Percentiles rank a stretch among this genome's conserved stretches.
Conservation (phyloP, 1,284 basidiomycete genomes). For the Megacollybia platyphylla region DNA sequence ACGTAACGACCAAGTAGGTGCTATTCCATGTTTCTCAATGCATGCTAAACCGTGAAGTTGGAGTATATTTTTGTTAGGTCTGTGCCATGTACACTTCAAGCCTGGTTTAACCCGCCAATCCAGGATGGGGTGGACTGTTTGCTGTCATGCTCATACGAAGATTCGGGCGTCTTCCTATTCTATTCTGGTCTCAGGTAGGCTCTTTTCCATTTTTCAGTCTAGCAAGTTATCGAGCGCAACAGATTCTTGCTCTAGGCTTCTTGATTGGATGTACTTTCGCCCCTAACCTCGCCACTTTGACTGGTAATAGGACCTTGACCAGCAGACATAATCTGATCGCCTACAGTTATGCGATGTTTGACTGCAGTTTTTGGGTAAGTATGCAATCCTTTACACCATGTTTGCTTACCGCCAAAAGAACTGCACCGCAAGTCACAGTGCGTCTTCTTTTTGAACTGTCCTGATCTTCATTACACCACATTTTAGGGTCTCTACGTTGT, state of each 20-base stretch:
- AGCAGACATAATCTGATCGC: constrained; percentile 1
- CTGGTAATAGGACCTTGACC: constrained; percentile 18
- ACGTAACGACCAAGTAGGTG: constrained; percentile 35
- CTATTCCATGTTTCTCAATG: background rate
- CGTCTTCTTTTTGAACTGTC: constrained; percentile 5
- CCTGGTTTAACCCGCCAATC: background rate
- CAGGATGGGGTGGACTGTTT: constrained; percentile 50
- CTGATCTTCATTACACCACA: background rate
- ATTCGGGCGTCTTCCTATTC: constrained; percentile 8
- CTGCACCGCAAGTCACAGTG: constrained; percentile 50
- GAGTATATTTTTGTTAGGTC: constrained; percentile 45
- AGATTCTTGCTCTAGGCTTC: constrained; percentile 35
- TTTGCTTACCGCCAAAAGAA: constrained; percentile 18
- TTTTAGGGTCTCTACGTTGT: constrained; percentile 39
- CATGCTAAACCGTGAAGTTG: constrained; percentile 20
- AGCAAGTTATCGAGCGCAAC: background rate
- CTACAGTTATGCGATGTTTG: constrained; percentile 49
- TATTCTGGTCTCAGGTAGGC: constrained; percentile 10
- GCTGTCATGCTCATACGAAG: constrained; percentile 40
- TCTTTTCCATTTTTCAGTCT: background rate
- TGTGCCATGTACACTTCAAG: constrained; percentile 3
- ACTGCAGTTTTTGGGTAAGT: constrained; percentile 53
- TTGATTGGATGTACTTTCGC: constrained; percentile 42
- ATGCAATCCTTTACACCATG: background rate
- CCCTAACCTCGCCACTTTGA: constrained; percentile 36